Percentiles rank a stretch among this genome's conserved stretches.
phyloP scores from a whole-genome alignment of 164 flowering plant species.

The Akebia trifoliata region DNA sequence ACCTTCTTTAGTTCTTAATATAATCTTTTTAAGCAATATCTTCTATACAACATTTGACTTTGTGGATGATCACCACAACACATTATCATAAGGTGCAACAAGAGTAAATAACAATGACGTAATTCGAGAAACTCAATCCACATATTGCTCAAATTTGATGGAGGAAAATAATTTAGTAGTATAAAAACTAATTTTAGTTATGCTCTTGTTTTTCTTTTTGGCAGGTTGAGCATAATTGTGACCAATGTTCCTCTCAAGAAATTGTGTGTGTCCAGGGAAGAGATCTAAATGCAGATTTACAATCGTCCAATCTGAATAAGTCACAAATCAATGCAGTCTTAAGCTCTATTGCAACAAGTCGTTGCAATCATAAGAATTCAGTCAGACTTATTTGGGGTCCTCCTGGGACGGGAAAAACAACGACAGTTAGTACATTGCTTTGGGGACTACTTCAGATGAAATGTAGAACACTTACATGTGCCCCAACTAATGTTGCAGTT shows the following conservation, averaged over 20 bases:
- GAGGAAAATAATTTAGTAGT: not conserved
- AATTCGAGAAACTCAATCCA: no score
- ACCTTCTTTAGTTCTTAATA: no score
- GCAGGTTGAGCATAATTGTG: conserved; percentile 21
- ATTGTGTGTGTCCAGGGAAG: not conserved
- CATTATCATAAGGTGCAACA: no score
- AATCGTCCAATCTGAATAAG: conserved; percentile 21
- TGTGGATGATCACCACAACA: no score
- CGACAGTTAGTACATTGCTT: conserved; percentile 27
- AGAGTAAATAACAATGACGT: no score
- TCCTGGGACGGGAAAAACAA: conserved; percentile 72
- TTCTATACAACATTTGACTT: no score
- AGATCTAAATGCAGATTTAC: not conserved
- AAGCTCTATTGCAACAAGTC: conserved; percentile 19
- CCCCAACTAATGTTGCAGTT: conserved; percentile 48
- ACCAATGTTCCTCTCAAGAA: conserved; percentile 12
- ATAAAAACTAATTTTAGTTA: not conserved
- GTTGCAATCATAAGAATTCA: conserved; percentile 21
- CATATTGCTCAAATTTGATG: no score
- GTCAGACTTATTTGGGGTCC: conserved; percentile 59
- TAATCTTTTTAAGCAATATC: no score
- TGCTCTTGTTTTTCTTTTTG: not conserved
- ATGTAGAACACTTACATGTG: conserved; percentile 45
- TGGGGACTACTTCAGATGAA: conserved; percentile 28
- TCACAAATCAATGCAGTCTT: conserved; percentile 39